phyloP scores from a whole-genome alignment of 2,329 filamentous ascomycete genomes.

The Hypoxylon rubiginosum region DNA sequence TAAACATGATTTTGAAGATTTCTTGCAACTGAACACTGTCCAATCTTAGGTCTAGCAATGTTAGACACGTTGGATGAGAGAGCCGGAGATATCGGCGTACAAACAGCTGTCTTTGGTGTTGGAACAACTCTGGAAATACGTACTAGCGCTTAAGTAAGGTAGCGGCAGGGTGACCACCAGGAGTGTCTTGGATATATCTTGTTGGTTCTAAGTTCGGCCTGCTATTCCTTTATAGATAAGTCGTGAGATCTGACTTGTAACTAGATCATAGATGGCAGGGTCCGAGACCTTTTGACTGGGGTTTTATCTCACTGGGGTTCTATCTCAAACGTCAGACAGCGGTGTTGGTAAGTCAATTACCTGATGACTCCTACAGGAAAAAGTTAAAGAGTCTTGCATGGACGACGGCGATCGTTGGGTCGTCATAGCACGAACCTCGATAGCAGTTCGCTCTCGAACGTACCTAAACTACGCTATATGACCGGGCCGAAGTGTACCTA shows the following conservation, averaged over 20 bases:
- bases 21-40: too few species aligned
- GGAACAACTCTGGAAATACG: too few species aligned
- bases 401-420: background rate
- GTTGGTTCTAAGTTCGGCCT: background rate
- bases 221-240: background rate
- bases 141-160: background rate
- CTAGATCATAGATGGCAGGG: background rate
- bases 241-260: conserved; percentile 11
- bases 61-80: too few species aligned
- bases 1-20: too few species aligned
- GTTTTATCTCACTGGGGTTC: too few species aligned
- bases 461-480: too few species aligned
- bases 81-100: too few species aligned
- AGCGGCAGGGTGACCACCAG: background rate
- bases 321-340: background rate
- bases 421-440: background rate
- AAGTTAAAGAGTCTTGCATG: background rate
- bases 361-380: background rate
- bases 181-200: background rate
- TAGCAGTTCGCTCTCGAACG: background rate
- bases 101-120: too few species aligned
- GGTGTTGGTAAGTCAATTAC: background rate
- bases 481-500: background rate
- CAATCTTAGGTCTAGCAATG: too few species aligned
- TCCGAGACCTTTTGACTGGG: background rate